Base-by-base conservation (phyloP, 139 green algal genomes). In the Chloropicon primus region DNA sequence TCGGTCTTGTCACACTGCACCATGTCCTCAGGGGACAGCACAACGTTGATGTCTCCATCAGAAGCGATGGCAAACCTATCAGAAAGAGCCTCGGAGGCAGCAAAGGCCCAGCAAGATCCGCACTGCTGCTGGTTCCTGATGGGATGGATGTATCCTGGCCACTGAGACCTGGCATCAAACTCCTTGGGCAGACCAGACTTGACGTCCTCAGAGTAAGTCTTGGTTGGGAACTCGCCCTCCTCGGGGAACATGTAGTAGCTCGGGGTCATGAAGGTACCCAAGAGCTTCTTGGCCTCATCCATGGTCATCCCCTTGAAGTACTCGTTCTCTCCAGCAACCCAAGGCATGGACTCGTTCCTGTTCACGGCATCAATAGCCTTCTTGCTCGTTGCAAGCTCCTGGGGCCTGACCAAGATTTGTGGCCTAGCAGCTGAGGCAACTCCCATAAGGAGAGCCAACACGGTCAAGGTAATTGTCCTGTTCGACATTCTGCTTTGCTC, bases 101-200 rank as follows among this genome's bases (percentile, higher is more conserved):
- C 77, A 73, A 86, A 86, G 0, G 80, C 76, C 76, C 79, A 82
- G 82, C 82, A 83, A 23, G 29, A 76, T 21, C 78, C 78, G 74
- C 78, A 83, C 62, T 79, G 26, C 26, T 81, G 77, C 71, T 77
- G 21, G 23, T 74, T 71, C 72, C 72, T 25, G 72, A 81, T 74
- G 22, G 71, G 10, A 1, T 54, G 26, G 41, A 73, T 29, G 79
- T 79, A 83, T n/a, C 24, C 2, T 54, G 79, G 74, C 79, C 79
- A 83, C 28, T 73, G 29, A 54, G 80, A 53, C 28, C 79, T 79
- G 22, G 79, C 21, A 27, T 83, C 79, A 25, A 83, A 83, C 22
- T 84, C 17, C 78, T 77, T 73, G 26, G 79, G 79, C 3, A 83
- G 79, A 5, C 17, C 10, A 17, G 41, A 5, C 41, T 62, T 62